A percentile compares a stretch with the other conserved stretches of the same genome.
These are phyloP conservation scores for Protea cynaroides DNA, from an alignment of 164 flowering plant species.

Conservation along the genomic window DNA sequence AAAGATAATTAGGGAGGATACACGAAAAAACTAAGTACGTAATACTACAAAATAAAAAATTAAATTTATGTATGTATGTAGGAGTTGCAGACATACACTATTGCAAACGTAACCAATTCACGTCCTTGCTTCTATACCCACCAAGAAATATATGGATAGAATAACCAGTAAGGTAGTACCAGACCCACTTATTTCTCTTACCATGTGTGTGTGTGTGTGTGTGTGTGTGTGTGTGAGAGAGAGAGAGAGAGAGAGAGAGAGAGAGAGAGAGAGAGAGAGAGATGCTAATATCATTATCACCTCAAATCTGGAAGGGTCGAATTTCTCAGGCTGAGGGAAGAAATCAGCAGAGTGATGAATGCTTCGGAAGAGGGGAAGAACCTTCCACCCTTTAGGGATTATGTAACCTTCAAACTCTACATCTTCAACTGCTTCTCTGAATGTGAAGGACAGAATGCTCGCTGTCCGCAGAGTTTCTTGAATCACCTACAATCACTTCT, in stretches of 20 bases:
- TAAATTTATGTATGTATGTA: too few species aligned
- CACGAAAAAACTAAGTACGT: too few species aligned
- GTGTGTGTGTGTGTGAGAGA: not conserved
- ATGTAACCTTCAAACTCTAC: slow-evolving; percentile 76
- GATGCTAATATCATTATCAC: slow-evolving; percentile 30
- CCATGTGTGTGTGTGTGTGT: too few species aligned
- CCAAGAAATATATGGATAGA: not conserved
- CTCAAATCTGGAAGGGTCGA: slow-evolving; percentile 94
- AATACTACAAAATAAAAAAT: too few species aligned
- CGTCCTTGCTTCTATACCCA: too few species aligned
- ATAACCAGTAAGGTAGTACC: not conserved
- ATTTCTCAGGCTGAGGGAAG: slow-evolving; percentile 77
- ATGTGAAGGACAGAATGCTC: slow-evolving; percentile 73
- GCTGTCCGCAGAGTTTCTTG: slow-evolving; percentile 76
- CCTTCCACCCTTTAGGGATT: slow-evolving; percentile 95
- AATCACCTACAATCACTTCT: slow-evolving; percentile 40
- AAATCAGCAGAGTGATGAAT: slow-evolving; percentile 71
- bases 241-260: slow-evolving; percentile 9
- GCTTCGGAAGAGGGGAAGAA: slow-evolving; percentile 86
- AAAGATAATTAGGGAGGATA: too few species aligned
- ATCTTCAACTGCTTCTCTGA: slow-evolving; percentile 86
- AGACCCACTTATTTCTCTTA: not conserved
- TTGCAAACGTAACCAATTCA: too few species aligned
- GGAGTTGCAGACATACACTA: too few species aligned
- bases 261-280: slow-evolving; percentile 10